phyloP scores from a whole-genome alignment of 2,329 filamentous ascomycete genomes.

The Alternaria brassicicola region DNA sequence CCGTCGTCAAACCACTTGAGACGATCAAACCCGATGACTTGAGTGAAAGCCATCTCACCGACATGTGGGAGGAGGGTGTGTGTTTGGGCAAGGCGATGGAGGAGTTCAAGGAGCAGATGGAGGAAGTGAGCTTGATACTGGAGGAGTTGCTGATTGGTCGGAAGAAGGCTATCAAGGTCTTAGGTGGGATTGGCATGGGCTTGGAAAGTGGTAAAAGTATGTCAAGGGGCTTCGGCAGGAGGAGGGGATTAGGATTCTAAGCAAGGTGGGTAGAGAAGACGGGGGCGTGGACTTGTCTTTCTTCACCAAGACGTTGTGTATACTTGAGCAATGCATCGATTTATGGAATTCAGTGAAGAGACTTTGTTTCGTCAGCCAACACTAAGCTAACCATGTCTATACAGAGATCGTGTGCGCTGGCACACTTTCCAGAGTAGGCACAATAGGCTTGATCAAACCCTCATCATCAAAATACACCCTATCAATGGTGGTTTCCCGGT shows the following conservation, averaged over 20 bases:
- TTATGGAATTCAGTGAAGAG: background rate
- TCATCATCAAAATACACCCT: conserved; percentile 30
- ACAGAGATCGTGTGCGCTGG: conserved; percentile 3
- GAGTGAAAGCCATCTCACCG: background rate
- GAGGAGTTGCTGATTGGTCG: background rate
- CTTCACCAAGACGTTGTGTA: background rate
- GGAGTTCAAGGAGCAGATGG: conserved; percentile 5
- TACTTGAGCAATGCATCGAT: background rate
- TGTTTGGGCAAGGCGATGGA: background rate
- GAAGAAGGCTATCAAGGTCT: conserved; percentile 1
- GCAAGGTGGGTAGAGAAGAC: background rate
- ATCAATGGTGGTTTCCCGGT: conserved; percentile 35
- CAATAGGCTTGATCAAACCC: conserved; percentile 31
- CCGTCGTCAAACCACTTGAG: conserved; percentile 9
- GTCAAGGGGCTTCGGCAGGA: background rate
- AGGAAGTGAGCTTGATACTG: conserved; percentile 16
- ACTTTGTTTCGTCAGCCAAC: background rate
- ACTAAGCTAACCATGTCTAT: background rate
- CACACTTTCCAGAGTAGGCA: conserved; percentile 35
- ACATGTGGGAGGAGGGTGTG: conserved; percentile 2
- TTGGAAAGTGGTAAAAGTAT: background rate
- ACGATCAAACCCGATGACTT: background rate
- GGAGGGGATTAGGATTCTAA: background rate
- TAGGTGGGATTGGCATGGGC: background rate
- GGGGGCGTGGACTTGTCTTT: background rate